These are phyloP conservation scores for Simmondsia chinensis DNA, from an alignment of 148 eudicot species.

Conservation along the genomic window DNA sequence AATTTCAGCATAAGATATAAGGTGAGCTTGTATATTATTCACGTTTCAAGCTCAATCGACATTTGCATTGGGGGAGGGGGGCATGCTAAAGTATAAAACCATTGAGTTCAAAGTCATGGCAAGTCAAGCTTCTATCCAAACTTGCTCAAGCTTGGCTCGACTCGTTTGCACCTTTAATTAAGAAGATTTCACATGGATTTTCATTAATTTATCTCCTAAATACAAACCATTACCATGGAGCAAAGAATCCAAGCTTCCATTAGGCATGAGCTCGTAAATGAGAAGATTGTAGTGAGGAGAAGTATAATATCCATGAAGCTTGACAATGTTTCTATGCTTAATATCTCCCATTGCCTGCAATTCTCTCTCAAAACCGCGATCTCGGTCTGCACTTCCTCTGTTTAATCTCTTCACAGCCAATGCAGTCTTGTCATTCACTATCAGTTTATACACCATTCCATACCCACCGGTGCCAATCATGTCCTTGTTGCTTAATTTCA, in stretches of 20 bases:
- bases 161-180: too few relatives aligned
- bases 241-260: constrained; percentile 63
- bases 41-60: too few relatives aligned
- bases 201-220: too few relatives aligned
- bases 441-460: constrained; percentile 74
- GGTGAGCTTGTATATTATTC: too few relatives aligned
- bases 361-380: constrained; percentile 87
- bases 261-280: constrained; percentile 86
- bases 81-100: too few relatives aligned
- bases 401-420: constrained; percentile 74
- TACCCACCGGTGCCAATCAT: constrained; percentile 85
- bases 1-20: too few relatives aligned
- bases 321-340: constrained; percentile 77
- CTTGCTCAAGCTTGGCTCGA: too few relatives aligned
- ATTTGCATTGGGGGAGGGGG: too few relatives aligned
- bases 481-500: constrained; percentile 71
- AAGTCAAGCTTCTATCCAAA: too few relatives aligned
- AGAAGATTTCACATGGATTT: too few relatives aligned
- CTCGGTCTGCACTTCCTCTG: constrained; percentile 59
- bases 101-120: too few relatives aligned
- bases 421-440: constrained; percentile 34
- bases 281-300: constrained; percentile 76
- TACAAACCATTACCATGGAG: constrained; percentile 93
- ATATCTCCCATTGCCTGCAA: constrained; percentile 90
- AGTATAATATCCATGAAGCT: constrained; percentile 78